Evolutionary conservation across 164 flowering plant species (phyloP).

Genomic region (Litsea cubeba): DNA sequence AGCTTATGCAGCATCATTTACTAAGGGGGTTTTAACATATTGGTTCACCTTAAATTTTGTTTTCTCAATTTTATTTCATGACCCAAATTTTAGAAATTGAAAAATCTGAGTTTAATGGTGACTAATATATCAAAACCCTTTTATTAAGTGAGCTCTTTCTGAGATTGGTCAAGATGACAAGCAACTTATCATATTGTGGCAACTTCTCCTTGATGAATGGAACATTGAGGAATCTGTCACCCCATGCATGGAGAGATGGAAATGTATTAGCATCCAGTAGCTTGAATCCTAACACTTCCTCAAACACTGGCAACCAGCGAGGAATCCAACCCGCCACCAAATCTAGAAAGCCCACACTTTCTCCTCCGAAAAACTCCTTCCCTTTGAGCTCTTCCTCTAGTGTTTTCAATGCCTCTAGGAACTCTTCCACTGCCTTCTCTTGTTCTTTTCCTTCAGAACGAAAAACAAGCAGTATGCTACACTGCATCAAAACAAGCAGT

Average conservation of each 20-base stretch:
- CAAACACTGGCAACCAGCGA: not conserved
- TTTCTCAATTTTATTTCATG: too few species aligned
- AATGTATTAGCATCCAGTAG: not conserved
- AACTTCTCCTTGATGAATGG: not conserved
- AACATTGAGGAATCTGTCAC: not conserved
- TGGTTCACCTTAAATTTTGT: too few species aligned
- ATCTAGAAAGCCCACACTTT: not conserved
- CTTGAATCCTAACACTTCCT: not conserved
- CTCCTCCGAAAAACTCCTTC: slow-evolving; percentile 3
- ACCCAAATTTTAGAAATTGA: too few species aligned
- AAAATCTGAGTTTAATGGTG: too few species aligned
- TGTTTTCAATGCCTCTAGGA: slow-evolving; percentile 15
- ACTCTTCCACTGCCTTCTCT: slow-evolving; percentile 19
- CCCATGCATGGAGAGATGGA: slow-evolving; percentile 3
- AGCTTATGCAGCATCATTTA: too few species aligned
- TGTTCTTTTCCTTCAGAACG: slow-evolving; percentile 19
- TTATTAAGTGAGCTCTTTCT: too few species aligned
- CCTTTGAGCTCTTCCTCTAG: slow-evolving; percentile 23
- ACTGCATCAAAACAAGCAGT: too few species aligned
- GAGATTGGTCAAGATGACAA: not conserved
- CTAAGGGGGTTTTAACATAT: too few species aligned
- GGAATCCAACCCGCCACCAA: slow-evolving; percentile 7
- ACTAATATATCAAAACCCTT: too few species aligned
- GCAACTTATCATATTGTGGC: slow-evolving; percentile 3
- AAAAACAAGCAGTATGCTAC: too few species aligned